These are phyloP conservation scores for Dovyalis caffra DNA, from an alignment of 345 rosid species.

Conservation along the genomic window DNA sequence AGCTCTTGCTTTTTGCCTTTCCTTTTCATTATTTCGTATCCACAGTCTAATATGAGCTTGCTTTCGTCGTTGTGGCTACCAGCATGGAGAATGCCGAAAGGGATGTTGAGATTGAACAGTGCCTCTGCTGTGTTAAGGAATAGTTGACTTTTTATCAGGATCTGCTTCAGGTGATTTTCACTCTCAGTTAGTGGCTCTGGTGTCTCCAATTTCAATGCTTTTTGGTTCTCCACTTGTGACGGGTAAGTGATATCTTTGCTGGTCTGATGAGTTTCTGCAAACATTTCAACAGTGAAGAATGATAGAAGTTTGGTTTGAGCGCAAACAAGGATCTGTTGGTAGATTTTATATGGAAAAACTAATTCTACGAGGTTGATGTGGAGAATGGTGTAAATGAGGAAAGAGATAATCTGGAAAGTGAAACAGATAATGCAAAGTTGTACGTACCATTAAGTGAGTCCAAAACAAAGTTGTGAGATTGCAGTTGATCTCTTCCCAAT, in stretches of 20 bases:
- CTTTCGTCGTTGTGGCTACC: conserved; percentile 39
- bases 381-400: not conserved
- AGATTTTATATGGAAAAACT: not conserved
- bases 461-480: conserved; percentile 15
- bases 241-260: not conserved
- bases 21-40: conserved; percentile 78
- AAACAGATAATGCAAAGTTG: not conserved
- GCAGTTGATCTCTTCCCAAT: conserved; percentile 15
- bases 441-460: conserved; percentile 30
- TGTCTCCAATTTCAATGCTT: conserved; percentile 15
- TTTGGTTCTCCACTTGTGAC: conserved; percentile 23
- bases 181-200: conserved; percentile 52
- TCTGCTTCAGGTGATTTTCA: conserved; percentile 61
- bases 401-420: not conserved
- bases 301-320: not conserved
- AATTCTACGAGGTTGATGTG: not conserved
- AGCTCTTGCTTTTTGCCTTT: conserved; percentile 75
- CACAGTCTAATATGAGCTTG: conserved; percentile 66
- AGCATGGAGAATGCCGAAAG: conserved; percentile 32
- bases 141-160: conserved; percentile 56
- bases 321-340: not conserved
- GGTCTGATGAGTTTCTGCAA: conserved; percentile 41
- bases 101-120: conserved; percentile 71
- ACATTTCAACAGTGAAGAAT: conserved; percentile 13
- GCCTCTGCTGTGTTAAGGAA: conserved; percentile 77